A percentile compares a stretch with the other conserved stretches of the same genome.
Conservation (phyloP, 2,329 filamentous ascomycete genomes). For the Dothiorella sarmentorum region DNA sequence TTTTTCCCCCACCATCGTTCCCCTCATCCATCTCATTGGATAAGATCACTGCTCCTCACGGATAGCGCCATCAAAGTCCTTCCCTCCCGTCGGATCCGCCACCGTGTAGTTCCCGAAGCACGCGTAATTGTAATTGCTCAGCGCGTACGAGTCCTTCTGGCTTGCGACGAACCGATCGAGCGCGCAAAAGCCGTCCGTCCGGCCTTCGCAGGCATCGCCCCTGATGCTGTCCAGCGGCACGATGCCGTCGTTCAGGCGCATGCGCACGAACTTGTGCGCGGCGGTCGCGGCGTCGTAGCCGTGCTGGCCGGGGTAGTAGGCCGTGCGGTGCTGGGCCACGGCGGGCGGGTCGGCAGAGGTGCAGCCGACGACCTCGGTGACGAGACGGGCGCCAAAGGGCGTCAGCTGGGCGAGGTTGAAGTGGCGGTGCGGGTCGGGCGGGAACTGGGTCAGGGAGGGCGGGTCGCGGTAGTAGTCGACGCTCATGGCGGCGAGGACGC, state of each 20-base stretch:
- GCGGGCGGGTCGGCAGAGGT: constrained; percentile 38
- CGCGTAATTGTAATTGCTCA: constrained; percentile 10
- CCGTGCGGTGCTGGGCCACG: constrained; percentile 38
- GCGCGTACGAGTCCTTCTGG: constrained; percentile 2
- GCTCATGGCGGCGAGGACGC: constrained; percentile 50
- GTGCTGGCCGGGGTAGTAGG: constrained; percentile 45
- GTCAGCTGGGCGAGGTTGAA: constrained; percentile 52
- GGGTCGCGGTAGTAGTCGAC: constrained; percentile 53
- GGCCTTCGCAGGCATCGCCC: not conserved
- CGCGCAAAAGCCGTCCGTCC: constrained; percentile 9
- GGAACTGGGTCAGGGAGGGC: constrained; percentile 42
- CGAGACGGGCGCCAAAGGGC: constrained; percentile 53
- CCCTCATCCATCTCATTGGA: too few species aligned
- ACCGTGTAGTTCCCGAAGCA: constrained; percentile 12
- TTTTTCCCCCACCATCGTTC: not conserved
- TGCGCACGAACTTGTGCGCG: constrained; percentile 12
- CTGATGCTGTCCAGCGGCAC: constrained; percentile 8
- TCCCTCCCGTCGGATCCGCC: not conserved
- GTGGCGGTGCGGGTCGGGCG: constrained; percentile 43
- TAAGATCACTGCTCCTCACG: not conserved
- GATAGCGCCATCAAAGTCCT: constrained; percentile 7
- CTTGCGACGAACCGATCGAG: constrained; percentile 1
- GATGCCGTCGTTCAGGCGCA: constrained; percentile 11
- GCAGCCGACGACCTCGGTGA: constrained; percentile 57
- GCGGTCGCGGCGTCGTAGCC: constrained; percentile 43